Conservation (phyloP, 768 basidiomycete species). For the Rhodotorula graminis region DNA sequence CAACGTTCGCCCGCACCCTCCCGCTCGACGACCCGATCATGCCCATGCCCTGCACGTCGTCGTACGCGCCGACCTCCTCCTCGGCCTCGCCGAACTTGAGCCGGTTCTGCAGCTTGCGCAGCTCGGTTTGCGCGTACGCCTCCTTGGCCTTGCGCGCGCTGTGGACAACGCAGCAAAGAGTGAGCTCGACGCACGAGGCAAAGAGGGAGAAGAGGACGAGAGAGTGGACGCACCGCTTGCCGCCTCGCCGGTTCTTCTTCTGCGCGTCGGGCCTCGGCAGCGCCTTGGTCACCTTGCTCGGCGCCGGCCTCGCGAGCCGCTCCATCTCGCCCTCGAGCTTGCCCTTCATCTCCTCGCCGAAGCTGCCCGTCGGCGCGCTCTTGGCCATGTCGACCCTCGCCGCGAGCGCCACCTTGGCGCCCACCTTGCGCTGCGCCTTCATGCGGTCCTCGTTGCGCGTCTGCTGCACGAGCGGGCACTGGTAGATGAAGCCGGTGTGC, state of each 20-base stretch:
- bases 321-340: slow-evolving; percentile 93
- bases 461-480: slow-evolving; percentile 77
- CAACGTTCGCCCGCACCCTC: slow-evolving; percentile 78
- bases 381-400: slow-evolving; percentile 92
- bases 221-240: slow-evolving; percentile 65
- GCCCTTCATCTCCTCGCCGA: slow-evolving; percentile 70
- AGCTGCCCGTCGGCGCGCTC: slow-evolving; percentile 69
- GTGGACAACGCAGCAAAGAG: neutral
- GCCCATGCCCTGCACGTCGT: slow-evolving; percentile 94
- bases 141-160: slow-evolving; percentile 98
- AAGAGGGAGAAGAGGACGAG: neutral
- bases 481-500: slow-evolving; percentile 95
- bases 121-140: slow-evolving; percentile 91
- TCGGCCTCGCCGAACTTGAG: slow-evolving; percentile 94
- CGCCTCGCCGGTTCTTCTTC: slow-evolving; percentile 84
- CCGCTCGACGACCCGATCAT: slow-evolving; percentile 89
- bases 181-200: too few species aligned
- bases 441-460: slow-evolving; percentile 85
- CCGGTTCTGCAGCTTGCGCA: slow-evolving; percentile 93
- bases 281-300: slow-evolving; percentile 86
- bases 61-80: slow-evolving; percentile 91
- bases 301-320: slow-evolving; percentile 85
- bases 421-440: slow-evolving; percentile 86
- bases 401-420: slow-evolving; percentile 83
- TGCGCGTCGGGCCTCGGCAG: slow-evolving; percentile 92